Conservation (phyloP, 2,329 filamentous ascomycete genomes). For the Ceratocystis harringtonii region DNA sequence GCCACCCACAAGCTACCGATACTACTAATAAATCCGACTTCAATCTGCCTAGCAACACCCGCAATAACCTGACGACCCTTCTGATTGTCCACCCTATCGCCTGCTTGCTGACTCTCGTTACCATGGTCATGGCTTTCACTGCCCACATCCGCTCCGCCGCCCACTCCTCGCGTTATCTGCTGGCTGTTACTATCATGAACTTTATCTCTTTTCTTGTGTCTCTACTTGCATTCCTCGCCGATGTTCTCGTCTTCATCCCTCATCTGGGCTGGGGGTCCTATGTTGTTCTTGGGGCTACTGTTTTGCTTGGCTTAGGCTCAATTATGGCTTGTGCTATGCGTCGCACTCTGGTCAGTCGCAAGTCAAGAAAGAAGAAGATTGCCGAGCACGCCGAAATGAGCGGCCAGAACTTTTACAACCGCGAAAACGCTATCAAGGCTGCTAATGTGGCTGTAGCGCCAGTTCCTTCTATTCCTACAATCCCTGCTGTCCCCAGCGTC, state of each 20-base stretch:
- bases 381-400: constrained; percentile 95
- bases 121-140: constrained; percentile 62
- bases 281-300: constrained; percentile 76
- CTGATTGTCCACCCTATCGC: constrained; percentile 88
- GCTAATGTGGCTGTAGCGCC: constrained; percentile 26
- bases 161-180: constrained; percentile 77
- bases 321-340: constrained; percentile 92
- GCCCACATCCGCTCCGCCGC: constrained; percentile 79
- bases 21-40: constrained; percentile 31
- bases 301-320: constrained; percentile 65
- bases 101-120: constrained; percentile 69
- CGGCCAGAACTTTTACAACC: constrained; percentile 77
- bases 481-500: background rate
- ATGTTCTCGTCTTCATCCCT: constrained; percentile 86
- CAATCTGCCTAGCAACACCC: constrained; percentile 37
- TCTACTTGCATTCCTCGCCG: constrained; percentile 77
- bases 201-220: constrained; percentile 73
- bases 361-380: constrained; percentile 83
- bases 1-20: constrained; percentile 16
- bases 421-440: constrained; percentile 42
- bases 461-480: constrained; percentile 39
- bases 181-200: constrained; percentile 71
- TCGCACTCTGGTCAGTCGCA: constrained; percentile 75
- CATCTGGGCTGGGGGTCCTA: constrained; percentile 91
- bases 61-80: constrained; percentile 63